Conservation (phyloP, 331 rosid genomes). For the Stylosanthes scabra region DNA sequence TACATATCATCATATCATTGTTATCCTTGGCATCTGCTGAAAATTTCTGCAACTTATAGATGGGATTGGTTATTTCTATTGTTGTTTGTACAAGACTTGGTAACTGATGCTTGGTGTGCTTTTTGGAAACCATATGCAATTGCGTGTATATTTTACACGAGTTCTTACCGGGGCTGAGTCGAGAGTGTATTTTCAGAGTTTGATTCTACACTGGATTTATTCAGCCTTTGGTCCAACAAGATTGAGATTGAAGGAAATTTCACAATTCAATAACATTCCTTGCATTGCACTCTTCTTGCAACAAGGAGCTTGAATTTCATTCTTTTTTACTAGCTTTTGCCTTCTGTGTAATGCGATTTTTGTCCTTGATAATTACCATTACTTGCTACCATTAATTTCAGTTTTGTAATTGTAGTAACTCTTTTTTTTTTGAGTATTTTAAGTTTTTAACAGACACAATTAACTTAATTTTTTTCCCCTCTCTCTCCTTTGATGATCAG, state of each 20-base stretch:
- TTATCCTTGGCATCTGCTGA: background rate
- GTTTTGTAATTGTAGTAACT: background rate
- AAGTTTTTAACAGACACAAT: background rate
- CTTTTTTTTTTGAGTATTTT: slow-evolving; percentile 8
- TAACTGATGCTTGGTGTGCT: background rate
- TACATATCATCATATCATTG: background rate
- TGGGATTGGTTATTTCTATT: background rate
- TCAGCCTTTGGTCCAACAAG: background rate
- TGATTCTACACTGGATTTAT: background rate
- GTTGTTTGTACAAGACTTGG: background rate
- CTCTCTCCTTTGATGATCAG: slow-evolving; percentile 52
- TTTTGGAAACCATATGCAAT: background rate
- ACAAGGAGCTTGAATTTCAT: background rate
- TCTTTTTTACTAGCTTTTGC: background rate
- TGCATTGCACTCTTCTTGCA: background rate
- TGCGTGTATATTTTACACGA: background rate
- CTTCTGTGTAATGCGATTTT: background rate
- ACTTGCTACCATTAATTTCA: slow-evolving; percentile 16
- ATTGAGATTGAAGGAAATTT: background rate
- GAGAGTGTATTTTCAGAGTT: background rate
- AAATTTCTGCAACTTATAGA: background rate
- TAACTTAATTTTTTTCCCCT: slow-evolving; percentile 37
- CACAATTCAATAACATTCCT: background rate
- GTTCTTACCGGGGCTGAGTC: background rate
- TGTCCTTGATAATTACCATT: slow-evolving; percentile 15